phyloP scores from a whole-genome alignment of 2,329 filamentous ascomycete species.

The Daldinia sp. region DNA sequence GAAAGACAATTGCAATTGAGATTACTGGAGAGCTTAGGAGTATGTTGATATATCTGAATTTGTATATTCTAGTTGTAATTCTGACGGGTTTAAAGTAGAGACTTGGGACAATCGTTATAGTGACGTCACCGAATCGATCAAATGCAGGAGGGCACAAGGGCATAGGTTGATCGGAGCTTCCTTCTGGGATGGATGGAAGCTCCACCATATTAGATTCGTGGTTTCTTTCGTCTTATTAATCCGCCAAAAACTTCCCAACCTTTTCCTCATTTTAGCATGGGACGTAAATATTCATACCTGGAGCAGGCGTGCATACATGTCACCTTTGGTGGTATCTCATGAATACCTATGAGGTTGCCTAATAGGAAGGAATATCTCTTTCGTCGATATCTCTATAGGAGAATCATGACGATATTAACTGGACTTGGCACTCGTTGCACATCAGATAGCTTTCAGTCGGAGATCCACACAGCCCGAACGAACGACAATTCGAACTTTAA shows the following conservation, averaged over 20 bases:
- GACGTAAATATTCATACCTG: not conserved
- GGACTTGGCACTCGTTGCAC: too few species aligned
- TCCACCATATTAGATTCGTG: conserved; percentile 4
- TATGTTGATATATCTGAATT: not conserved
- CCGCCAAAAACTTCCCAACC: not conserved
- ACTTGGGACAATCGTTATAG: conserved; percentile 16
- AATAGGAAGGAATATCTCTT: too few species aligned
- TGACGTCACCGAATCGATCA: conserved; percentile 31
- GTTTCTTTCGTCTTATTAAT: not conserved
- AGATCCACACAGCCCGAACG: too few species aligned
- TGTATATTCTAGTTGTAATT: not conserved
- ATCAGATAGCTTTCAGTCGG: too few species aligned
- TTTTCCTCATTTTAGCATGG: not conserved
- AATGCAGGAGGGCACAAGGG: not conserved
- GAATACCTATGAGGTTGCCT: too few species aligned
- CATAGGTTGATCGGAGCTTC: not conserved
- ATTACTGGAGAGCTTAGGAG: not conserved
- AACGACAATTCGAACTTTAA: too few species aligned
- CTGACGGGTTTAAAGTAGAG: conserved; percentile 4
- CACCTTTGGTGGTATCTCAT: not conserved
- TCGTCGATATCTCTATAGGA: too few species aligned
- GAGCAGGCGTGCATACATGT: too few species aligned
- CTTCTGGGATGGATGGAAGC: not conserved
- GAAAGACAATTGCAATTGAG: not conserved
- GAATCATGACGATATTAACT: too few species aligned